phyloP scores from a whole-genome alignment of 2,329 filamentous ascomycete species.

The Ophiostoma australiae region DNA sequence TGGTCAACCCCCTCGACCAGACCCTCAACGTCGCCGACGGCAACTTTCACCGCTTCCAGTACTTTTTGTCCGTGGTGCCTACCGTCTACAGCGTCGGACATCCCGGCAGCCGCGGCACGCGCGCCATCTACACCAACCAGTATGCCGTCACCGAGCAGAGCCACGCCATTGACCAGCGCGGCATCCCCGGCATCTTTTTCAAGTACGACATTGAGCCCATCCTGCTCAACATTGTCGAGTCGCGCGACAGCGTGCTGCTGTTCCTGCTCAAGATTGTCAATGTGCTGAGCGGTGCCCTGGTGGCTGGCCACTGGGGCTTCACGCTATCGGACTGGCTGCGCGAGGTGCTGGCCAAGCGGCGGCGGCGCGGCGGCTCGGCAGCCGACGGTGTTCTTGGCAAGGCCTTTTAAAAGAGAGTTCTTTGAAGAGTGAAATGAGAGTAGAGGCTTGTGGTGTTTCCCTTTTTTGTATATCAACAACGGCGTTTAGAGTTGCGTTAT shows the following conservation, averaged over 20 bases:
- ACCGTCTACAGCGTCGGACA: slow-evolving; percentile 75
- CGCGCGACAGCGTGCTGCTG: slow-evolving; percentile 66
- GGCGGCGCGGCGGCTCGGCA: slow-evolving; percentile 36
- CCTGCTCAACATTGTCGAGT: slow-evolving; percentile 77
- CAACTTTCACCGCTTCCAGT: slow-evolving; percentile 96
- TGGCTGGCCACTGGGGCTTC: slow-evolving; percentile 90
- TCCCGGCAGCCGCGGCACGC: slow-evolving; percentile 37
- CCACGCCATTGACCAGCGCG: slow-evolving; percentile 61
- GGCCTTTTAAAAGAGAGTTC: not conserved
- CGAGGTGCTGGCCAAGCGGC: slow-evolving; percentile 49
- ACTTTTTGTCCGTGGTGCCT: slow-evolving; percentile 91
- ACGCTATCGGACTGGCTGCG: slow-evolving; percentile 72
- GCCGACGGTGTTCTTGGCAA: slow-evolving; percentile 47
- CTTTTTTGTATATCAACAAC: slow-evolving; percentile 8
- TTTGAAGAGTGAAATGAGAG: not conserved
- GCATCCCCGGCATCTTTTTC: slow-evolving; percentile 87
- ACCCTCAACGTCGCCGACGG: slow-evolving; percentile 70
- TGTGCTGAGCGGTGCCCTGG: slow-evolving; percentile 82
- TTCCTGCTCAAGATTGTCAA: slow-evolving; percentile 83
- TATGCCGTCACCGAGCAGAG: slow-evolving; percentile 94
- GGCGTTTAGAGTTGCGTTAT: slow-evolving; percentile 7
- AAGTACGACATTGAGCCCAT: slow-evolving; percentile 99
- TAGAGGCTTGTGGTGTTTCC: not conserved
- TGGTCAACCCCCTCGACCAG: slow-evolving; percentile 89
- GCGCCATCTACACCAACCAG: slow-evolving; percentile 86